Evolutionary conservation across 2,329 filamentous ascomycete genomes (phyloP), one percentile per base, ranked within the genome.

Genomic region (Phyllosticta paracitricarpa): DNA sequence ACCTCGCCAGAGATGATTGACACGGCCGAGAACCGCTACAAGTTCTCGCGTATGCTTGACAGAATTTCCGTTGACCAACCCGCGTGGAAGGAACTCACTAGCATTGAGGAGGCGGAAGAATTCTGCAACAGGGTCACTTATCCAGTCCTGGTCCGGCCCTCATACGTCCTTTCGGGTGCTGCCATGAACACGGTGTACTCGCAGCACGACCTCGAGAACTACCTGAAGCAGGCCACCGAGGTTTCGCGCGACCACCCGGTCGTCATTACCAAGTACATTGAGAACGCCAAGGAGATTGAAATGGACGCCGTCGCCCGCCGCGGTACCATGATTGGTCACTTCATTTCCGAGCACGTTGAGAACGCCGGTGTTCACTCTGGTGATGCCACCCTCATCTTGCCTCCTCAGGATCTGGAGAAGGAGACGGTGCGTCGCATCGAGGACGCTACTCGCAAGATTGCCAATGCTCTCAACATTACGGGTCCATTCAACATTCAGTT

Each of bases 111-210:
- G 71, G 94, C 94, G 0, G 87, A 84, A 65, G 80, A 81, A 2
- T 99, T 99, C 80, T 97, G 93, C 73, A 81, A 89, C 65, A 88
- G 86, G 68, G 94, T 97, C 58, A 85, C 86, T 10, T 99, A 97
- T 74, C 94, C 94, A 2, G 94, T 97, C 58, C 81, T 99, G 60
- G 94, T 99, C 54, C 87, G 94, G 56, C 94, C 94, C 2, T 97
- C 94, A 0, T 99, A 99, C 70, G 94, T 99, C 54, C 82, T 99
- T 5, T 97, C 94, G 1, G 94, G 94, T 66, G 94, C 94, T 56
- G 94, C 94, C 19, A 99, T 99, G 94, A 99, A 97, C 81, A 97
- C 94, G 0, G 94, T 97, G 40, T 97, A 97, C 79, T 97, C 93
- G 0, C 87, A 95, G 78, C 89, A 93, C 72, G 94, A 97, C 72